Base-by-base conservation (phyloP, 2,329 filamentous ascomycete species). In the Claviceps pazoutovae region DNA sequence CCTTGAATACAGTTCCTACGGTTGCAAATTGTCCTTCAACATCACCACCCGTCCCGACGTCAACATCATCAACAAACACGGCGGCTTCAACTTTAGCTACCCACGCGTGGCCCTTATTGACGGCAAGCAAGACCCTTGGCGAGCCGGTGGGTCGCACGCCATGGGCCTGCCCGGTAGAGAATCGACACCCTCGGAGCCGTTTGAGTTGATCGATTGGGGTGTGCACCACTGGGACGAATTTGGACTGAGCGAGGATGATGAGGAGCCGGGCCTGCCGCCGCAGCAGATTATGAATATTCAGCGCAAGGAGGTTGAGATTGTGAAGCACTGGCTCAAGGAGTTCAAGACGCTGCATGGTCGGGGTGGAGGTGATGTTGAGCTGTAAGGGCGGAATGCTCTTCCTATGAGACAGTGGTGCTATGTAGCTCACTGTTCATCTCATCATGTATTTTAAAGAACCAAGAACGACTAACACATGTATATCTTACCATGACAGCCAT, bases 141-240 rank as follows among this genome's bases (percentile, higher is more conserved):
- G 83, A 17, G 79, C 80, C 0, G 85, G 84, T 0, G 85, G 83
- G 0, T 80, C 84, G 0, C 82, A 91, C 48, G 82, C 81, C 0
- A 75, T 80, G n/a, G 76, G 72, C 1, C 74, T 80, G 0, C 71
- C 74, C 0, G 67, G 71, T 34, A 72, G 85, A 19, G 66, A 70
- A 14, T 84, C 76, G 45, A 86, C 84, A 0, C 67, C 71, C 0
- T 74, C 73, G 47, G 76, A 89, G 68, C 87, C 87, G 0, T 86
- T 83, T 56, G 73, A 87, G n/a, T 62, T 91, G 46, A 88, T 94
- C 46, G 69, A 74, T 3, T 76, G 76, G n/a, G 86, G 79, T 0
- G 85, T 90, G 19, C 88, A 94, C 64, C 86, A 91, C 62, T 93
- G 85, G 83, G 84, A 87, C 57, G 82, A 84, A 68, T 83, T 84